Percentiles rank a stretch among this genome's conserved stretches.
phyloP scores from a whole-genome alignment of 352 stramenopile genomes.

The Aphanomyces euteiches region DNA sequence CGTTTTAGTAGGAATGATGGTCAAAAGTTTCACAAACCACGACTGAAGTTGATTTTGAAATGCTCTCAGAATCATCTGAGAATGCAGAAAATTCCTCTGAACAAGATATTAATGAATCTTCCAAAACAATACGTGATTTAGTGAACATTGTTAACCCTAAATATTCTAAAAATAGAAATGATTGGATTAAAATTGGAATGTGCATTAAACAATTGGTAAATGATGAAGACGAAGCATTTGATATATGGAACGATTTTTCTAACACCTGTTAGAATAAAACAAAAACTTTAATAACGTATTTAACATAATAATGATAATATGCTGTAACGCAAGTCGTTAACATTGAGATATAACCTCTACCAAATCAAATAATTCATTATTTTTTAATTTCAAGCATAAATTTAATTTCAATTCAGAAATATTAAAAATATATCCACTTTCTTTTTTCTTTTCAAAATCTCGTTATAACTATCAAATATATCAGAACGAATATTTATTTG shows the following conservation, averaged over 20 bases:
- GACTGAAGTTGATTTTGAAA: not conserved
- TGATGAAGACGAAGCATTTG: not conserved
- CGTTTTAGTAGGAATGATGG: too few relatives aligned
- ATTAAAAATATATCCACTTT: not conserved
- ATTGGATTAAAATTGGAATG: slow-evolving; percentile 2
- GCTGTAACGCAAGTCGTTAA: too few relatives aligned
- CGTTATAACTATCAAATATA: not conserved
- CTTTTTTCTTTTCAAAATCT: not conserved
- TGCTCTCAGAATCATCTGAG: too few relatives aligned
- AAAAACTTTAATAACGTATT: not conserved
- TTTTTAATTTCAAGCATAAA: too few relatives aligned
- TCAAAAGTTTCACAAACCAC: too few relatives aligned
- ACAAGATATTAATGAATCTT: too few relatives aligned
- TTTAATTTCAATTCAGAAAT: not conserved
- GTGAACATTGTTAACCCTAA: too few relatives aligned
- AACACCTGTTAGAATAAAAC: not conserved
- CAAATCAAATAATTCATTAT: too few relatives aligned
- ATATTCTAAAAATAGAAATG: not conserved
- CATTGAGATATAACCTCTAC: too few relatives aligned
- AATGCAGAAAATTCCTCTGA: too few relatives aligned
- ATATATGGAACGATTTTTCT: not conserved
- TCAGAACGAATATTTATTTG: too few relatives aligned
- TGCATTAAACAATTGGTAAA: slow-evolving; percentile 5
- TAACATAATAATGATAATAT: not conserved
- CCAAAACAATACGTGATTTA: too few relatives aligned